Conservation (phyloP, 345 rosid genomes). For the Stellera chamaejasme region DNA sequence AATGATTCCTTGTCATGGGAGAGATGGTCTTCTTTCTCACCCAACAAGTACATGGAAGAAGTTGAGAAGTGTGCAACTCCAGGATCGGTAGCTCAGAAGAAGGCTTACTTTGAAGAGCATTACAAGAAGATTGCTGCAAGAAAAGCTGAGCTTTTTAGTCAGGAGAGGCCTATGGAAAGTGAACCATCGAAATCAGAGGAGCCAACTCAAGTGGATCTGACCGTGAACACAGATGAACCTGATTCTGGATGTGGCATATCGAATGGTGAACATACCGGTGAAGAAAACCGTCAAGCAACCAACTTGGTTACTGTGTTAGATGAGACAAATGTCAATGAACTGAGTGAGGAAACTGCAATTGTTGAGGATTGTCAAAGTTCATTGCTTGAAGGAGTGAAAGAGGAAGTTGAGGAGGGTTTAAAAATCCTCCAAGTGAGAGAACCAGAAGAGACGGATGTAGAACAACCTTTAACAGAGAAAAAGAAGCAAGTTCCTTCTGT, state of each 20-base stretch:
- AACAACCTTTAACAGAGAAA: constrained; percentile 24
- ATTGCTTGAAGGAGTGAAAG: constrained; percentile 26
- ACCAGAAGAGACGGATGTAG: constrained; percentile 26
- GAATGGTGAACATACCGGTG: constrained; percentile 23
- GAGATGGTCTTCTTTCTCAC: constrained; percentile 83
- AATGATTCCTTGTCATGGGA: constrained; percentile 93
- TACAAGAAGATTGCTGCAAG: constrained; percentile 83
- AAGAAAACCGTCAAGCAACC: constrained; percentile 27
- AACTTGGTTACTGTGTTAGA: constrained; percentile 20
- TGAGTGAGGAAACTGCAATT: constrained; percentile 28
- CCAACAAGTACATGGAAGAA: constrained; percentile 93
- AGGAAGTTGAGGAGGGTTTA: constrained; percentile 15
- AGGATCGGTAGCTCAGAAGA: constrained; percentile 95
- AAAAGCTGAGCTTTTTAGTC: constrained; percentile 65
- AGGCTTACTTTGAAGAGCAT: constrained; percentile 94
- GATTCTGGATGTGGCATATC: constrained; percentile 20
- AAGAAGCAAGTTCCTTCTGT: constrained; percentile 11
- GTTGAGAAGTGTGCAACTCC: constrained; percentile 93
- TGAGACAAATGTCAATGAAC: constrained; percentile 11
- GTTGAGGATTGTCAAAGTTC: constrained; percentile 31
- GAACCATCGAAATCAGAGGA: constrained; percentile 16
- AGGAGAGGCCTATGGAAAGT: constrained; percentile 47
- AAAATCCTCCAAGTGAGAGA: constrained; percentile 11
- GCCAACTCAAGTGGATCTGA: constrained; percentile 24
- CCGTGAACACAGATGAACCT: constrained; percentile 8